phyloP scores from a whole-genome alignment of 1,284 basidiomycete genomes.

The Golubevia sp. region DNA sequence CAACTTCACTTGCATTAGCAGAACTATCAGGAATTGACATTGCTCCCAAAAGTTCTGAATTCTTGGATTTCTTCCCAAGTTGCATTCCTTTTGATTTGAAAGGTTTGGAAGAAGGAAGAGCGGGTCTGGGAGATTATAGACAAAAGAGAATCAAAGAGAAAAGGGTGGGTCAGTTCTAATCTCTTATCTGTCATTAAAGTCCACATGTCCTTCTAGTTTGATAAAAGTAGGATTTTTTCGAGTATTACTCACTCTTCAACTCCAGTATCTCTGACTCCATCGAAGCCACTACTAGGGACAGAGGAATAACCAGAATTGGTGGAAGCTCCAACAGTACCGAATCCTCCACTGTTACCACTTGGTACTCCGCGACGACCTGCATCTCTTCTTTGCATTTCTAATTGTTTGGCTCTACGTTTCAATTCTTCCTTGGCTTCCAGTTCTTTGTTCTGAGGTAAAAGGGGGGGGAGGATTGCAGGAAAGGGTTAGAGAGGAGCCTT shows the following conservation, averaged over 20 bases:
- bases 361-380: constrained; percentile 45
- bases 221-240: too few species aligned
- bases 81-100: constrained; percentile 61
- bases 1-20: constrained; percentile 23
- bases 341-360: constrained; percentile 30
- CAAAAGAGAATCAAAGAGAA: neutral
- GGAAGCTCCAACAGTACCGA: constrained; percentile 9
- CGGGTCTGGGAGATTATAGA: constrained; percentile 2
- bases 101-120: constrained; percentile 34
- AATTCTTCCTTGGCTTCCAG: constrained; percentile 61
- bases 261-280: too few species aligned
- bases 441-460: constrained; percentile 48
- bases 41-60: constrained; percentile 43
- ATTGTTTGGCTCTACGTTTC: constrained; percentile 59
- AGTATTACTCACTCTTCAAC: too few species aligned
- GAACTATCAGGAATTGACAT: constrained; percentile 17
- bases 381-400: constrained; percentile 59
- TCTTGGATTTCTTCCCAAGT: constrained; percentile 57
- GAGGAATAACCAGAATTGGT: neutral
- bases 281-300: too few species aligned
- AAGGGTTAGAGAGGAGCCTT: too few species aligned
- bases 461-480: neutral
- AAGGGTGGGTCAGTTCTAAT: too few species aligned
- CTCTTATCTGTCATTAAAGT: too few species aligned
- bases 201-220: too few species aligned